These are phyloP conservation scores for Globisporangium iwayamae DNA, from an alignment of 352 stramenopile species.

Conservation along the genomic window DNA sequence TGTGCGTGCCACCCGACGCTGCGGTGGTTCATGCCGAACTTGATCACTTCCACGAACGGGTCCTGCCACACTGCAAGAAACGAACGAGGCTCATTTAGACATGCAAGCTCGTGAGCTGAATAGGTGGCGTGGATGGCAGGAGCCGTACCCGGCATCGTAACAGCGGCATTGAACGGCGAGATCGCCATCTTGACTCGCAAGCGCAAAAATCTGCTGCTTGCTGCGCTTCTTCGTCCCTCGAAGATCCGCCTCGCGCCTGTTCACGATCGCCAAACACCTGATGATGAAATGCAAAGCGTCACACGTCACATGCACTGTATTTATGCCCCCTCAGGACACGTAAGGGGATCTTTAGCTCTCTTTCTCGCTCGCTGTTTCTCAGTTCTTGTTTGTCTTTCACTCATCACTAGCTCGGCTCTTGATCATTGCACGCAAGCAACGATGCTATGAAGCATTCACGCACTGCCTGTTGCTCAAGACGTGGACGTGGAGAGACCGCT, in stretches of 20 bases:
- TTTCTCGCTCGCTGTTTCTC: neutral
- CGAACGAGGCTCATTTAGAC: neutral
- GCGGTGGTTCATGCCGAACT: slow-evolving; percentile 59
- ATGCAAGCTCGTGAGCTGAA: neutral
- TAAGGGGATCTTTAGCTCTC: neutral
- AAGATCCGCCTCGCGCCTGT: slow-evolving; percentile 4
- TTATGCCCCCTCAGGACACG: slow-evolving; percentile 2
- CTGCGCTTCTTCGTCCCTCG: neutral
- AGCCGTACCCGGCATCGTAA: slow-evolving; percentile 27
- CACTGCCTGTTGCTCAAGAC: slow-evolving; percentile 7
- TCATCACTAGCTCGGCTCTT: neutral
- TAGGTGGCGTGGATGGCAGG: neutral
- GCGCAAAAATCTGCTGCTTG: no score
- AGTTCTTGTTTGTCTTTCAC: neutral
- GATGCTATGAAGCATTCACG: neutral
- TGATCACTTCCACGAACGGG: slow-evolving; percentile 85
- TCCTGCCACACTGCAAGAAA: slow-evolving; percentile 69
- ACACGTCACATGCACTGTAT: slow-evolving; percentile 14
- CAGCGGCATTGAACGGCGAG: slow-evolving; percentile 21
- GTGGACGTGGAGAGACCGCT: slow-evolving; percentile 64
- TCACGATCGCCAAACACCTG: neutral
- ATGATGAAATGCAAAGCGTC: slow-evolving; percentile 4
- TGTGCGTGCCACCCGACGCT: slow-evolving; percentile 51
- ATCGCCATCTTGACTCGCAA: slow-evolving; percentile 7
- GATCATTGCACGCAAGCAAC: neutral